Percentiles rank a stretch among this genome's conserved stretches.
Conservation (phyloP, 202 grass and related monocot genomes). For the Hordeum pubiflorum region DNA sequence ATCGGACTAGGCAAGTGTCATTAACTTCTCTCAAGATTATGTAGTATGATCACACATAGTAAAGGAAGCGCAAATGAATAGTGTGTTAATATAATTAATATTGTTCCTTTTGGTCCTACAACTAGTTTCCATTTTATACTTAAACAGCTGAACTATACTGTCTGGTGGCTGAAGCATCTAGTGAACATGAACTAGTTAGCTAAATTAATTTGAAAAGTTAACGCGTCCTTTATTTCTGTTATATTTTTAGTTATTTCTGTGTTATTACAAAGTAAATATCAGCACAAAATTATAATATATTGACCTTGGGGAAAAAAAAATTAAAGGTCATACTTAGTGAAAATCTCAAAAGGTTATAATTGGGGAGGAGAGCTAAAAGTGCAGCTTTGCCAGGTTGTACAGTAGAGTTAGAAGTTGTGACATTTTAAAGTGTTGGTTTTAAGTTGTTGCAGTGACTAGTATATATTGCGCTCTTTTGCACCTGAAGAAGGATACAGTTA, state of each 20-base stretch:
- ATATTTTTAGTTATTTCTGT: background rate
- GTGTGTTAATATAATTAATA: background rate
- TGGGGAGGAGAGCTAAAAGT: background rate
- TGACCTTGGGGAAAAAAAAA: background rate
- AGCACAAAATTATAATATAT: background rate
- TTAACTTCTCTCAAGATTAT: background rate
- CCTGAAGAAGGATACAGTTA: background rate
- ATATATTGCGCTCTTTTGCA: background rate
- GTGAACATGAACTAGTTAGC: background rate
- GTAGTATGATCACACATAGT: background rate
- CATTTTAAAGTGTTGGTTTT: background rate
- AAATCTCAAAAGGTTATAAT: background rate
- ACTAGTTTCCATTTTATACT: background rate
- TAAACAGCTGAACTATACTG: background rate
- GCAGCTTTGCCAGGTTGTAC: background rate
- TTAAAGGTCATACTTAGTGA: background rate
- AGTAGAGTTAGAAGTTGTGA: background rate
- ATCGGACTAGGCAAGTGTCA: constrained; percentile 80
- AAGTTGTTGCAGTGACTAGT: background rate
- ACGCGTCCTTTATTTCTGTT: background rate
- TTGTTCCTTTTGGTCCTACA: background rate
- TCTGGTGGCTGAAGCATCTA: background rate
- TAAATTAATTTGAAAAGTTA: background rate
- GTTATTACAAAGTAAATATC: background rate
- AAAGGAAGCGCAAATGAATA: background rate